Base-by-base conservation (phyloP, 208 protist species). In the Crithidia mellificae region DNA sequence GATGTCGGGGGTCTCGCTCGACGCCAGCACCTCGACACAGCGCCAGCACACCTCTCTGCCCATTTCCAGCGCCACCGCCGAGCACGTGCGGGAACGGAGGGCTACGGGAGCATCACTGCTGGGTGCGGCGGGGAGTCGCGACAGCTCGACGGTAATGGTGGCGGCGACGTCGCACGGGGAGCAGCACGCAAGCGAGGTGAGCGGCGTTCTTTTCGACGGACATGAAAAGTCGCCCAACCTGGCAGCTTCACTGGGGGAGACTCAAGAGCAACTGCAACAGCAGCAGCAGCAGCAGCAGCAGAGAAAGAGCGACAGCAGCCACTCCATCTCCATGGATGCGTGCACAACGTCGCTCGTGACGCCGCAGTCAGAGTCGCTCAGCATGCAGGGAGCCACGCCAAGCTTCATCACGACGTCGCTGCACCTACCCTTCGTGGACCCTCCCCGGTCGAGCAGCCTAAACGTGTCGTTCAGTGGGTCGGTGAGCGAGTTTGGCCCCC, bases 11-110 rank as follows among this genome's bases (percentile, higher is more conserved):
- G 44, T 25, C 12, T 64, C 46, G 29, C 25, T 54, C 11, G 30
- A 64, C 20, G 58, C 41, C n/a, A 52, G 46, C 30, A 53, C 27
- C n/a, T 39, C 58, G 14, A 64, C 58, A 6, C 58, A 43, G 58
- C 58, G 46, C n/a, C 25, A 64, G n/a, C 29, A 22, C 44, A 34
- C 25, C 2, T 38, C 39, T 2, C 17, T 51, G 41, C 24, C 36
- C 20, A 19, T 27, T n/a, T 14, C 17, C n/a, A n/a, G n/a, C n/a
- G n/a, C n/a, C n/a, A n/a, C n/a, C n/a, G n/a, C n/a, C n/a, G n/a
- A n/a, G n/a, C n/a, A n/a, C n/a, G n/a, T n/a, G n/a, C n/a, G n/a
- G n/a, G n/a, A n/a, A n/a, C n/a, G n/a, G n/a, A n/a, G n/a, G n/a
- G n/a, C n/a, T n/a, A n/a, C n/a, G n/a, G n/a, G n/a, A n/a, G n/a